Percentiles rank a stretch among this genome's conserved stretches.
Conservation (phyloP, 495 filamentous ascomycete genomes). For the Daldinia childiae region DNA sequence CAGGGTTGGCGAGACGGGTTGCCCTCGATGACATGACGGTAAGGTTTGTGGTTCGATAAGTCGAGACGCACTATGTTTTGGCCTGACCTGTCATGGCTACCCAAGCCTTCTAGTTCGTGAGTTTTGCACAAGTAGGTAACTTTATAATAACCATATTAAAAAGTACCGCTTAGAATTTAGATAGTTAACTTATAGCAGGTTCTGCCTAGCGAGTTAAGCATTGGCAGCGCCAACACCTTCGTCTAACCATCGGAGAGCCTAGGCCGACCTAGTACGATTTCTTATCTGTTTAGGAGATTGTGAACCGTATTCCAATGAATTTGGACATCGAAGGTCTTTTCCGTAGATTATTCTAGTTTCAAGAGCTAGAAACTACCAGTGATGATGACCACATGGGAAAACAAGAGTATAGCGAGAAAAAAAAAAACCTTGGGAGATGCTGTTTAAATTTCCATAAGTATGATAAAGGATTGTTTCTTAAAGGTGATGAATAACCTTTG, state of each 20-base stretch:
- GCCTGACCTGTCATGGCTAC: conserved; percentile 12
- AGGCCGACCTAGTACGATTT: conserved; percentile 24
- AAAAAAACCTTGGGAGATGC: background rate
- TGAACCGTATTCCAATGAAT: background rate
- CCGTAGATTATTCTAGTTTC: background rate
- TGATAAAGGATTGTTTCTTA: background rate
- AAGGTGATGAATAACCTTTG: background rate
- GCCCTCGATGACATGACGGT: conserved; percentile 19
- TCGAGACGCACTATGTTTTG: conserved; percentile 36
- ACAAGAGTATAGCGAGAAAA: background rate
- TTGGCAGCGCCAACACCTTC: conserved; percentile 9
- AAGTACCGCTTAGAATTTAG: background rate
- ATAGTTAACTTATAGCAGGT: background rate
- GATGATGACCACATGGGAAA: background rate
- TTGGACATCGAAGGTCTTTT: background rate
- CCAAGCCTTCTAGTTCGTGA: conserved; percentile 3
- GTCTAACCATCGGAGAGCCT: conserved; percentile 20
- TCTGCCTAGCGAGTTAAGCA: conserved; percentile 15
- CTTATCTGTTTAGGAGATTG: background rate
- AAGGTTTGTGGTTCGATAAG: conserved; percentile 27
- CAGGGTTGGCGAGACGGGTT: conserved; percentile 35
- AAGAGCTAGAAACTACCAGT: background rate
- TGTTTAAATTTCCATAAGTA: background rate
- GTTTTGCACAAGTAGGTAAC: conserved; percentile 8
- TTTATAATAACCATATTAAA: conserved; percentile 8